Base-by-base conservation (phyloP, 345 rosid genomes). In the Ceriops tagal region DNA sequence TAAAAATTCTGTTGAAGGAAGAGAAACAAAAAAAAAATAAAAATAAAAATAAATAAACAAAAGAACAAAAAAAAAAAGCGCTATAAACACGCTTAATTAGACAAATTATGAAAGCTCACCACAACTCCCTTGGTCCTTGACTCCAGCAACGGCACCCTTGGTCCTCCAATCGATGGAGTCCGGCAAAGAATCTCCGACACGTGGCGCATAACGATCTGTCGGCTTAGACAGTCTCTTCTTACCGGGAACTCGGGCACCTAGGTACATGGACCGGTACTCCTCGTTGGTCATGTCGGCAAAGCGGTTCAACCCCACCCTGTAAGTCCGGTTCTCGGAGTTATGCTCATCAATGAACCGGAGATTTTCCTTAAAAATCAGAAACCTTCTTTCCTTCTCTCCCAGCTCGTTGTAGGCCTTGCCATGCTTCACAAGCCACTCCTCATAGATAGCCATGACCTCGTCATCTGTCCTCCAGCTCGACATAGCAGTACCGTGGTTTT, bases 211-310 rank as follows among this genome's bases (percentile, higher is more conserved):
- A 10, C 92, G 86, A 49, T 80, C 73, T 58, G 87, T 80, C 34
- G 69, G 63, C 77, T 80, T 87, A 5, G 81, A 34, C 53, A 75
- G 74, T 79, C 83, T 73, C 71, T 81, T 85, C 73, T 84, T 74
- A 20, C 85, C 83, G 10, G 46, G 67, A 15, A 4, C 67, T 62
- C 83, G 81, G 30, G 77, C 64, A n/a, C 99, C 96, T 60, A 92
- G 72, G 59, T 84, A 88, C 66, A 39, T 80, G 64, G 89, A 78
- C 73, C 92, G 87, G 85, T 86, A 95, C 89, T 95, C 99, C 53
- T 92, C 96, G 78, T 92, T 89, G 65, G 93, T 88, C 62, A 95
- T 74, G 76, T 95, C 97, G 35, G 99, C 96, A 51, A 95, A 95
- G 80, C 84, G 88, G 87, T 81, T 95, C 80, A 89, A 72, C 35